Base-by-base conservation (phyloP, 2,329 filamentous ascomycete species). In the Fusarium transvaalense region DNA sequence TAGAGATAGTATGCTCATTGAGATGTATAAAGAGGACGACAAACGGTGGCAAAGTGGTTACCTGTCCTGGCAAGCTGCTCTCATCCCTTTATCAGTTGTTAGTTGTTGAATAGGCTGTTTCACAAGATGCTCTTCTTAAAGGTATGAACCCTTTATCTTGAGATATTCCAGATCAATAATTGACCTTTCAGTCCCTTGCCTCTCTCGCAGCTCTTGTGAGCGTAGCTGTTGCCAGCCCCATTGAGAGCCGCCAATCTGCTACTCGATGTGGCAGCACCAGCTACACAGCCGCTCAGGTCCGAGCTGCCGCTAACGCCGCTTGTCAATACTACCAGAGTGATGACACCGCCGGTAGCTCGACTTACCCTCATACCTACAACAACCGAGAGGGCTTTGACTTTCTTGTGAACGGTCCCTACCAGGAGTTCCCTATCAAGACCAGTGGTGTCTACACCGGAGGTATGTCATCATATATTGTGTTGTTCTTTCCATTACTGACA, bases 311-410 rank as follows among this genome's bases (percentile, higher is more conserved):
- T 47, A 39, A 59, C 17, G 65, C 71, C 4, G 75, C 77, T 4
- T 78, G 76, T 63, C 9, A 52, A 12, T 64, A 73, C 38, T 73
- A 76, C 46, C 57, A 51, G 41, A 46, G 52, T 15, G 70, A 56
- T n/a, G 62, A 60, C 21, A 72, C 61, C 2, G 72, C 74, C 17
- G 77, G 77, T 21, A 68, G 65, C 64, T 78, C 76, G 9, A 72
- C 56, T 4, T 81, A 81, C 61, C 79, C 79, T n/a, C 79, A 81
- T 69, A 69, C 64, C 32, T 81, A 77, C 74, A 77, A 77, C 73
- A 79, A 81, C 78, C 71, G 65, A 34, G 79, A 81, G 72, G 78
- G 76, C 32, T 80, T 81, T 34, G 51, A 69, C 50, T 81, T 81
- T 45, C 41, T 66, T n/a, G 63, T 72, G 29, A n/a, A 35, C 15